A percentile compares a stretch with the other conserved stretches of the same genome.
phyloP scores from a whole-genome alignment of 129 eudicot species.

The Arctium minus region DNA sequence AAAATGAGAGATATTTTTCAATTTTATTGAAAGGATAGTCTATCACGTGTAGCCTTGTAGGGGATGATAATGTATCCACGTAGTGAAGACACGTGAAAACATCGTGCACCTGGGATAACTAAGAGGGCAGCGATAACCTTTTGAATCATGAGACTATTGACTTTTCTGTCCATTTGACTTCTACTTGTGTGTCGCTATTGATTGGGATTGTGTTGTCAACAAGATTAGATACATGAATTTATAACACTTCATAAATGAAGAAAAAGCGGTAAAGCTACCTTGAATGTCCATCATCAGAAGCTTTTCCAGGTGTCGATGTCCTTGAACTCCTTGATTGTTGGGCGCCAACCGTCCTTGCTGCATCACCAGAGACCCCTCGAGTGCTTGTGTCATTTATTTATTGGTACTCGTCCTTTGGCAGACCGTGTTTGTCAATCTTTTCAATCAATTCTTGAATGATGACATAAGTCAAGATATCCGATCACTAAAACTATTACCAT shows the following conservation, averaged over 20 bases:
- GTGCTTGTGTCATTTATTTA: conserved; percentile 49
- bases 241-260: background rate
- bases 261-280: conserved; percentile 37
- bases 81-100: too few species aligned
- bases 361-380: conserved; percentile 17
- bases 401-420: conserved; percentile 74
- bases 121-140: too few species aligned
- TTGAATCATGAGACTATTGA: background rate
- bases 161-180: background rate
- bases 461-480: background rate
- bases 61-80: too few species aligned
- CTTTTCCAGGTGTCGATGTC: conserved; percentile 57
- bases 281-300: conserved; percentile 80
- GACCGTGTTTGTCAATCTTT: conserved; percentile 58
- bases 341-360: conserved; percentile 33
- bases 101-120: too few species aligned
- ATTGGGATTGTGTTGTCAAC: background rate
- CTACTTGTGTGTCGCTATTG: background rate
- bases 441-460: conserved; percentile 71
- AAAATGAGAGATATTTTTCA: too few species aligned
- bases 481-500: conserved; percentile 1
- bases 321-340: conserved; percentile 87
- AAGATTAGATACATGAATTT: background rate
- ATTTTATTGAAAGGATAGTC: too few species aligned
- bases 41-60: too few species aligned